Base-by-base conservation (phyloP, 768 basidiomycete species). In the Leccinum barrowsii region DNA sequence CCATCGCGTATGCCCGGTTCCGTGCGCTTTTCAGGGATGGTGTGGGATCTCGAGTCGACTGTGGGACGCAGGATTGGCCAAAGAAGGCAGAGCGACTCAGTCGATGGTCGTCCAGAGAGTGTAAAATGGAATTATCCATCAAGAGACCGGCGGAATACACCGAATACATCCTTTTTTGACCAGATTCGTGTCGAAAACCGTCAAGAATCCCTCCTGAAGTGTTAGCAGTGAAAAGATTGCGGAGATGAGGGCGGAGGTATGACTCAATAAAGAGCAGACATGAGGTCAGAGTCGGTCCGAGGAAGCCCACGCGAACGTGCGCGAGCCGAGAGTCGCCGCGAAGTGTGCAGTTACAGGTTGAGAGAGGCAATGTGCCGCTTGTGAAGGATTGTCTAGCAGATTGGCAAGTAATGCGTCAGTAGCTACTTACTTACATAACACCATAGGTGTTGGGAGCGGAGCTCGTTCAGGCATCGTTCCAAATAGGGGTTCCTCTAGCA, bases 271-370 rank as follows among this genome's bases (percentile, higher is more conserved):
- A 50, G n/a, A n/a, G 28, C 32, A 6, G n/a, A 32, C 30, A 30
- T 40, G 13, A n/a, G 15, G 13, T 49, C 30, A 46, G 19, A 49
- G 44, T 44, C 37, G 47, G 46, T 26, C 57, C 48, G 32, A 59
- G 15, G 35, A 32, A 51, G 53, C 22, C 22, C 24, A 37, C 3
- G 22, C 24, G 22, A 52, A 55, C 42, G 59, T 62, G 59, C 52
- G 47, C 53, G 6, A 7, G 40, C 7, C n/a, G 24, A 35, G 21
- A 22, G 28, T 52, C 58, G n/a, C n/a, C 28, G 15, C 21, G 26
- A 32, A 56, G 40, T 51, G 28, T 12, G 37, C 40, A 37, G 52
- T 50, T 55, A 11, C 30, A 32, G 10, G 21, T 46, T 28, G 21
- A 47, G 22, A 46, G n/a, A 1, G 37, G 37, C 5, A n/a, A 40